Conservation (phyloP, 345 rosid genomes). For the Salix caprea region DNA sequence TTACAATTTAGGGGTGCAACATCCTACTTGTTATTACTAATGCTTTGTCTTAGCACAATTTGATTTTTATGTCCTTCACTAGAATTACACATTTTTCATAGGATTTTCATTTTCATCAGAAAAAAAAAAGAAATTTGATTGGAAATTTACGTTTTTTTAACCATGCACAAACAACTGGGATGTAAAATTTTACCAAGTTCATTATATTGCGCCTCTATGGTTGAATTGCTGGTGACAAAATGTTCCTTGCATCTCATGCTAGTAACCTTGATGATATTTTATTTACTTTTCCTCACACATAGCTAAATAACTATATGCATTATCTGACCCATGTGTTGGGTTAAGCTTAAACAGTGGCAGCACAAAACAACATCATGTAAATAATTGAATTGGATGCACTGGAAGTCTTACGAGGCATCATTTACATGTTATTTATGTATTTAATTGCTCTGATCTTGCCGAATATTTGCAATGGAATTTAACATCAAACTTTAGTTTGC, state of each 20-base stretch:
- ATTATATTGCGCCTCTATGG: not conserved
- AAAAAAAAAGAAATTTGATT: not conserved
- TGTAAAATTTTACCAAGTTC: not conserved
- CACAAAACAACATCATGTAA: not conserved
- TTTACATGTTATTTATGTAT: not conserved
- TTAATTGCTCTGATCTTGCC: not conserved
- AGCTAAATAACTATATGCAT: not conserved
- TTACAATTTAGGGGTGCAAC: not conserved
- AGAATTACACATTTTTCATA: not conserved
- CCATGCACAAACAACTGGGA: not conserved
- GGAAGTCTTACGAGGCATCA: not conserved
- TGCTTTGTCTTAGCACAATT: not conserved
- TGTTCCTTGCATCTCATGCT: not conserved
- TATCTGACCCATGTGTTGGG: not conserved
- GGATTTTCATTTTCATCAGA: not conserved
- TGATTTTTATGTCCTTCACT: not conserved
- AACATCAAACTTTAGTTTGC: not conserved
- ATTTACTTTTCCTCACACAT: not conserved
- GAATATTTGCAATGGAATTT: not conserved
- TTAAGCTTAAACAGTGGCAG: not conserved
- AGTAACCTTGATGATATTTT: not conserved
- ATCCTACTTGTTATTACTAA: not conserved
- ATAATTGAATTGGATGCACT: not conserved
- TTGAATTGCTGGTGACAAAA: not conserved
- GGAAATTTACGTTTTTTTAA: not conserved